Conservation (phyloP, 2,329 filamentous ascomycete genomes). For the Fusarium temperatum region DNA sequence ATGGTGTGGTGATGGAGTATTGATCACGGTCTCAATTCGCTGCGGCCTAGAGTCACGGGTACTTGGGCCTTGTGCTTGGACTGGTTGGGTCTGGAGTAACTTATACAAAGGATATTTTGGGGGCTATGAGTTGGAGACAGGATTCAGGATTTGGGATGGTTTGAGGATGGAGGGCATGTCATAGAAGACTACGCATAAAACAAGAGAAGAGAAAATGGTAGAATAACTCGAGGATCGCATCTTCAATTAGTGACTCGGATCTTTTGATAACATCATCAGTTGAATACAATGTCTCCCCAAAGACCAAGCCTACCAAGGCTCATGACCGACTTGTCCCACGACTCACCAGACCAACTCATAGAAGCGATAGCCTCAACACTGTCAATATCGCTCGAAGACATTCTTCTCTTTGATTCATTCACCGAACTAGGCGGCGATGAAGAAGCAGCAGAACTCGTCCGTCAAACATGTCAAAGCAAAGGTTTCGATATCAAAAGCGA, state of each 20-base stretch:
- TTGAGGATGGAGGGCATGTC: conserved; percentile 2
- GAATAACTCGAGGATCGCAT: background rate
- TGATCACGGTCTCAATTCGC: conserved; percentile 2
- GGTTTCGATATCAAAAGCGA: conserved; percentile 48
- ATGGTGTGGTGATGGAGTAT: background rate
- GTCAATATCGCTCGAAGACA: conserved; percentile 42
- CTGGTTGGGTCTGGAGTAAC: background rate
- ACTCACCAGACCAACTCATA: conserved; percentile 45
- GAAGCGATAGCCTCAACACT: conserved; percentile 50
- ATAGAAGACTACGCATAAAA: background rate
- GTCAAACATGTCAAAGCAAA: conserved; percentile 25
- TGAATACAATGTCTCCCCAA: conserved; percentile 4
- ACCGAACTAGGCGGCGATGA: conserved; percentile 54
- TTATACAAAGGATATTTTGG: background rate
- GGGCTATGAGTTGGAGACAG: conserved; percentile 7
- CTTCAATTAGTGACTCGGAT: background rate
- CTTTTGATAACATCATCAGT: background rate
- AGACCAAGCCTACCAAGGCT: conserved; percentile 35
- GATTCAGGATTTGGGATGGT: conserved; percentile 5
- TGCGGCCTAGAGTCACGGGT: background rate
- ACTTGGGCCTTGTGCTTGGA: background rate
- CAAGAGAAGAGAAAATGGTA: background rate
- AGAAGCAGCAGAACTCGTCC: conserved; percentile 42
- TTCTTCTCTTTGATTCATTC: conserved; percentile 55
- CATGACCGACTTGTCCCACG: conserved; percentile 30